Evolutionary conservation across 2,329 filamentous ascomycete species (phyloP), one percentile per base, ranked within the genome.

Genomic region (Colletotrichum musae): DNA sequence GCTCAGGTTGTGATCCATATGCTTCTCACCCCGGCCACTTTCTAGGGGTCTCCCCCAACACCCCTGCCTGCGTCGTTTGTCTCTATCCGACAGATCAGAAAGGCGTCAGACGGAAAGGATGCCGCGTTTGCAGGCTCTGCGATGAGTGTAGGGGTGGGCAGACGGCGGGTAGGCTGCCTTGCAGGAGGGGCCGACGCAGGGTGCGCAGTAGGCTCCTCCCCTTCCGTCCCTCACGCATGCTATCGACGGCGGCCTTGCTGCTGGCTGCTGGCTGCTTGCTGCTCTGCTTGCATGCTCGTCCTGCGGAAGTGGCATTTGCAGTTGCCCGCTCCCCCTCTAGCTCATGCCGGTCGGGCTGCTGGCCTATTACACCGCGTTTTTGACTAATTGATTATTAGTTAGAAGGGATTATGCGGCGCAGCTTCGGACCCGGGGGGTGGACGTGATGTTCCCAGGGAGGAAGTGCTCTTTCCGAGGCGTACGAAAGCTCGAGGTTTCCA

Each of bases 241-340:
- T 39, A 24, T 16, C 10, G 26, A 50, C 28, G 36, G 16, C 48
- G 48, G 47, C 18, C 18, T 18, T 18, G 18, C 18, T 18, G 18
- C 18, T 18, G 18, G 18, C 18, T 18, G 18, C 18, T 18, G 18
- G 47, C 47, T 41, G 58, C 6, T 43, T 21, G 21, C 47, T 47
- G 21, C 18, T 36, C 32, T 36, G 12, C 24, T 6, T 51, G 45
- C 47, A 26, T 39, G 18, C n/a, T n/a, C 7, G 36, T 45, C 36
- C 24, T 58, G 65, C 54, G 48, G 65, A 28, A 48, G 53, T 64
- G 54, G 65, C 60, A 61, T 50, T 48, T 64, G 24, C 21, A 47
- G 21, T 18, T 48, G 41, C 28, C 32, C 18, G 45, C 50, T 24
- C 45, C 10, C 43, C 18, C 43, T 24, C 64, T 5, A n/a, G 52